Evolutionary conservation across 2,329 filamentous ascomycete species (phyloP), one percentile per base, ranked within the genome.

Genomic region (Epicoccum sorghinum): DNA sequence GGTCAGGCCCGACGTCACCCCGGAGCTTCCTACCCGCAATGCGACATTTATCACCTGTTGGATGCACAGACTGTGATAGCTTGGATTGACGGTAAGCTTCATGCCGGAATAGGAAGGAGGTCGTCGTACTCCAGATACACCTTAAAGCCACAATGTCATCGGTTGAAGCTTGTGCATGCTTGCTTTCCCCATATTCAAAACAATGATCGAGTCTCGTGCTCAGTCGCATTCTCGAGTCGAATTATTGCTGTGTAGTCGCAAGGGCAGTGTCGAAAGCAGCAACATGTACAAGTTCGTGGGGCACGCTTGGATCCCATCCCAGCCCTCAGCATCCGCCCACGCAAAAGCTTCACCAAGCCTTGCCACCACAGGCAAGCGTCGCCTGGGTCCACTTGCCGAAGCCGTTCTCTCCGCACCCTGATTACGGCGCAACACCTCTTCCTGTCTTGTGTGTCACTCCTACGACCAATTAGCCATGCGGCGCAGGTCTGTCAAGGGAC

Each of bases 31-130:
- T 38, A 39, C 33, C 44, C 33, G 18, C 23, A 47, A 39, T n/a
- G 43, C 43, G 53, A 52, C 56, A 58, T 59, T 57, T 55, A 59
- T 36, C 53, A 45, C 37, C 38, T 25, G 40, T 39, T 38, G 43
- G 43, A 23, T 43, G 44, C 43, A 57, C 40, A 45, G 47, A 47
- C 48, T 23, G 37, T 58, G 55, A 52, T 56, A 40, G 52, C 37
- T 55, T 30, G 42, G 36, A 13, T 29, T 4, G 29, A 49, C 40
- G 46, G 32, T 35, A 25, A 42, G 52, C 55, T 46, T 54, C 52
- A 62, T 50, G 36, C 61, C 58, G n/a, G 14, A 52, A 54, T 60
- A 64, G 63, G 61, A 57, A 66, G 62, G 63, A 50, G 39, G 47
- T 40, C 48, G 27, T 48, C 32, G 47, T 47, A 47, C 46, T 50